These are phyloP conservation scores for Phaffomyces thermotolerans DNA, from an alignment of 805 yeast species.

Conservation along the genomic window DNA sequence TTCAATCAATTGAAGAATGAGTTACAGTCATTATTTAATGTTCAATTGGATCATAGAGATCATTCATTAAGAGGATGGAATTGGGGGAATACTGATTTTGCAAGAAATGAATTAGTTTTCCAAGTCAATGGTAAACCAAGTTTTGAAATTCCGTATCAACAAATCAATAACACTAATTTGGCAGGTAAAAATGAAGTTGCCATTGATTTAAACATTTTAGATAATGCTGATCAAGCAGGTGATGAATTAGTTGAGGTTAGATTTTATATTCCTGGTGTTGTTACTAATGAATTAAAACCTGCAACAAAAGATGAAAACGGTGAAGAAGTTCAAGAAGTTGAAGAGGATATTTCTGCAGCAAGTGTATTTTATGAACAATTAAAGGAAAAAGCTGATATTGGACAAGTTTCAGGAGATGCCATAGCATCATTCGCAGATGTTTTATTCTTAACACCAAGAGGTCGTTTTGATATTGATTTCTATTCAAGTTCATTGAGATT, in stretches of 20 bases:
- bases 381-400: constrained; percentile 89
- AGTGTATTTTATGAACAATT: constrained; percentile 82
- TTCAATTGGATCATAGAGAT: constrained; percentile 74
- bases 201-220: constrained; percentile 65
- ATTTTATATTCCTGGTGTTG: constrained; percentile 86
- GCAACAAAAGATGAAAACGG: constrained; percentile 17
- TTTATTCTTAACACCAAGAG: constrained; percentile 93
- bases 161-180: constrained; percentile 76
- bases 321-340: constrained; percentile 30
- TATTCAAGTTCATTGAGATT: constrained; percentile 80
- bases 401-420: constrained; percentile 90
- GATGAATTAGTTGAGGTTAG: constrained; percentile 95
- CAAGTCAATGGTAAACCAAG: constrained; percentile 81
- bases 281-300: constrained; percentile 28
- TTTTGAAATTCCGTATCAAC: constrained; percentile 82
- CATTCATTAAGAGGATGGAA: constrained; percentile 98
- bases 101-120: constrained; percentile 84
- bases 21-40: constrained; percentile 65
- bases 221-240: constrained; percentile 60
- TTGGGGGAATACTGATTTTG: constrained; percentile 94
- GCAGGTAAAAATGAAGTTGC: constrained; percentile 93
- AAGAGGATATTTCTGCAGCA: constrained; percentile 61
- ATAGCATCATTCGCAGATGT: constrained; percentile 89
- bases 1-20: constrained; percentile 76
- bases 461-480: constrained; percentile 96